Conservation (phyloP, 208 protist genomes). For the Tritrichomonas foetus region DNA sequence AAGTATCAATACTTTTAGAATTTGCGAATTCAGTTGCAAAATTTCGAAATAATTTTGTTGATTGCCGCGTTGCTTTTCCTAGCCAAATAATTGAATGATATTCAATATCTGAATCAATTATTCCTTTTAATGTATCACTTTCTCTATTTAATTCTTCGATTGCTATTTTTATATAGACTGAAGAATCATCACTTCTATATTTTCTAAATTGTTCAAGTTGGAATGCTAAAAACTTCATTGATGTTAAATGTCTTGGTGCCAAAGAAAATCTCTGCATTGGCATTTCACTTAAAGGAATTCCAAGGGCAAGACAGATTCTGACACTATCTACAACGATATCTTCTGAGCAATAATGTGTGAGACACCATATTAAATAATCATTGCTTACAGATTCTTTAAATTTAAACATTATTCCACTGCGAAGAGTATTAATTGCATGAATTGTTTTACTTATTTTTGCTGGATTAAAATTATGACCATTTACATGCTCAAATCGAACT, state of each 20-base stretch:
- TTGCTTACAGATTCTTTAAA: neutral
- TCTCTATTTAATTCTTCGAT: neutral
- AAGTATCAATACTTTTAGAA: neutral
- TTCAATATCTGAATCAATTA: neutral
- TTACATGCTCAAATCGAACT: neutral
- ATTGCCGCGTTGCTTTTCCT: neutral
- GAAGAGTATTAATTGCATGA: neutral
- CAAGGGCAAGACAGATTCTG: neutral
- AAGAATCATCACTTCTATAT: neutral
- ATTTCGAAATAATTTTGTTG: neutral
- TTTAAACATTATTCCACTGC: neutral
- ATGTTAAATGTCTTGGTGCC: neutral
- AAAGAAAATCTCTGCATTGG: neutral
- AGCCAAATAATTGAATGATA: neutral
- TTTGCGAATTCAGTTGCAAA: neutral
- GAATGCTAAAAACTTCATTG: neutral
- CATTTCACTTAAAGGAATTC: neutral
- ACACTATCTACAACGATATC: neutral
- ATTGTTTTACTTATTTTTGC: neutral
- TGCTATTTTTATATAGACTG: neutral
- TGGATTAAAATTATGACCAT: neutral
- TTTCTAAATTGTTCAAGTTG: neutral
- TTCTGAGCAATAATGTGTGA: neutral
- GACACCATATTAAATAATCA: neutral
- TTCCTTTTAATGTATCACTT: neutral